Evolutionary conservation across 2,329 filamentous ascomycete genomes (phyloP).

Genomic region (Coleophoma eucalyptorum): DNA sequence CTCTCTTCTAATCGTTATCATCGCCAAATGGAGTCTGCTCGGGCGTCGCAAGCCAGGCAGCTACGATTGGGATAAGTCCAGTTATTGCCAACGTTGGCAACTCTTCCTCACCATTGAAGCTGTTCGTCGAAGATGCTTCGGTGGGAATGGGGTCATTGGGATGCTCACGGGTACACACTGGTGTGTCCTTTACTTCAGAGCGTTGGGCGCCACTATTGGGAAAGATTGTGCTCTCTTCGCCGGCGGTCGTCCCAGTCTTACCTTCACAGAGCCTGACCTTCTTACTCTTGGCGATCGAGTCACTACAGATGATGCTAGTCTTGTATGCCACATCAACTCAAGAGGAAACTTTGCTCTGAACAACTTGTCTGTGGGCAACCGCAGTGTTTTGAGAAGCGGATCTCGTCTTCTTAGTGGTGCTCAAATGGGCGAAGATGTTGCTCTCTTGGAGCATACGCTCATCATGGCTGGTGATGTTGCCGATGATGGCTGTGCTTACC

Average conservation of each 20-base stretch:
- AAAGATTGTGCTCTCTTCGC: constrained; percentile 52
- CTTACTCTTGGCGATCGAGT: constrained; percentile 49
- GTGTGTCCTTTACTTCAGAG: constrained; percentile 48
- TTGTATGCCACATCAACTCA: constrained; percentile 54
- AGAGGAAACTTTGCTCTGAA: constrained; percentile 54
- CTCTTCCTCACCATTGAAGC: constrained; percentile 48
- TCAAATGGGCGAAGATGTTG: constrained; percentile 47
- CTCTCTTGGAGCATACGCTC: constrained; percentile 53
- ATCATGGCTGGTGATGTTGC: constrained; percentile 54
- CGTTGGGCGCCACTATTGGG: constrained; percentile 49
- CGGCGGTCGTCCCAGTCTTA: constrained; percentile 45
- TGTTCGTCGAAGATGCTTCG: constrained; percentile 45
- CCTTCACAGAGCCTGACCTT: constrained; percentile 55
- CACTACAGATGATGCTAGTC: constrained; percentile 49
- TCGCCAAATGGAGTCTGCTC: constrained; percentile 47
- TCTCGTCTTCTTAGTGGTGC: constrained; percentile 49
- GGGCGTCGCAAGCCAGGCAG: constrained; percentile 46
- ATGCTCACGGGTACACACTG: constrained; percentile 50
- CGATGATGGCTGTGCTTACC: constrained; percentile 43
- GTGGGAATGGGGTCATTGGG: constrained; percentile 45
- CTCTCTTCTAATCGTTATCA: constrained; percentile 39
- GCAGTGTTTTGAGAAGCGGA: constrained; percentile 48
- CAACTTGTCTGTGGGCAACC: constrained; percentile 42
- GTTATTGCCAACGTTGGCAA: constrained; percentile 57
- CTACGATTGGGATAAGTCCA: constrained; percentile 53